phyloP scores from a whole-genome alignment of 345 rosid genomes.

The Arabidopsis thaliana region TAIR10.1 NC_003076.8:2167501-2168000 shows the following conservation, averaged over 20 bases:
- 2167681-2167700: conserved; percentile 35
- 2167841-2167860: conserved; percentile 46
- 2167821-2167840: conserved; percentile 41
- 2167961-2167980: conserved; percentile 47
- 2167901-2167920: conserved; percentile 35
- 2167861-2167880: conserved; percentile 43
- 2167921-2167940: conserved; percentile 42
- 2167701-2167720: background rate
- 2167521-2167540: conserved; percentile 31
- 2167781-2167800: conserved; percentile 30
- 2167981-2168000: conserved; percentile 30
- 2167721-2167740: background rate
- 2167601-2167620: background rate
- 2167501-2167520: conserved; percentile 42
- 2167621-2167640: conserved; percentile 26
- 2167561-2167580: conserved; percentile 26
- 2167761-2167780: background rate
- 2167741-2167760: conserved; percentile 1
- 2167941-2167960: conserved; percentile 45
- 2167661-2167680: background rate
- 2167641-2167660: conserved; percentile 11
- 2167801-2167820: conserved; percentile 43
- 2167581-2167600: conserved; percentile 30
- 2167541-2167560: conserved; percentile 31
- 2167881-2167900: conserved; percentile 41